These are phyloP conservation scores for Boletus rubropictus DNA, from an alignment of 768 basidiomycete species.

Conservation along the genomic window DNA sequence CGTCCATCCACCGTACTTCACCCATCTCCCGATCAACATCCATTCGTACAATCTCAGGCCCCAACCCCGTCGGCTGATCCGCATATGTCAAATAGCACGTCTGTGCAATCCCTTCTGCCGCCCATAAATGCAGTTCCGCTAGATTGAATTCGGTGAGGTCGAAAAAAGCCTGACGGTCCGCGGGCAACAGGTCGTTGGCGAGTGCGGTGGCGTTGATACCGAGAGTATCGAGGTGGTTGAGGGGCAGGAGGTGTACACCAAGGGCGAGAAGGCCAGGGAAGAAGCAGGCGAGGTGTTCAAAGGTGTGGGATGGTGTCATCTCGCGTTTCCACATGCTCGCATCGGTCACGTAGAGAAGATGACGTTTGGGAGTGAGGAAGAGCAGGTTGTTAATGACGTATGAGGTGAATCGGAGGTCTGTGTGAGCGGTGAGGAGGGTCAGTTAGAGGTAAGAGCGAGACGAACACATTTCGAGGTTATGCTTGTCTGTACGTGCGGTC, in stretches of 20 bases:
- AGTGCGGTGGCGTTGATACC: constrained; percentile 43
- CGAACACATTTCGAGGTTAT: constrained; percentile 64
- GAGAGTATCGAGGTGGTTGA: constrained; percentile 44
- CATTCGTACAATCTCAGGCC: constrained; percentile 45
- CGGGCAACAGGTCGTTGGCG: constrained; percentile 14
- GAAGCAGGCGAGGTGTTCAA: constrained; percentile 76
- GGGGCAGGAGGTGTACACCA: constrained; percentile 57
- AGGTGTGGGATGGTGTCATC: constrained; percentile 38
- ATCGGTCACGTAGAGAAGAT: constrained; percentile 57
- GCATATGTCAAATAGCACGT: constrained; percentile 69
- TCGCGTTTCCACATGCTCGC: constrained; percentile 20
- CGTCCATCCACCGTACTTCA: constrained; percentile 22
- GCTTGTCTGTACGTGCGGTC: constrained; percentile 55
- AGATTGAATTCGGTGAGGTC: constrained; percentile 43
- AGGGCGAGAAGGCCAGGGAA: constrained; percentile 71
- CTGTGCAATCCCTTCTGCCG: constrained; percentile 69
- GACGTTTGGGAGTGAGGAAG: constrained; percentile 14
- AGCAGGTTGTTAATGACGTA: constrained; percentile 53
- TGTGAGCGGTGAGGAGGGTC: neutral
- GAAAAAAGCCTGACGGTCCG: constrained; percentile 28
- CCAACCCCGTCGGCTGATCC: constrained; percentile 63
- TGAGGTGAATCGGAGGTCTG: constrained; percentile 58
- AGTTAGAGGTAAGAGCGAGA: neutral
- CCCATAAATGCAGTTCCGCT: constrained; percentile 63
- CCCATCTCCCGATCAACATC: constrained; percentile 6